Evolutionary conservation across 176 grass and related monocot genomes (phyloP), one percentile per base, ranked within the genome.

Genomic region (Avena insularis): DNA sequence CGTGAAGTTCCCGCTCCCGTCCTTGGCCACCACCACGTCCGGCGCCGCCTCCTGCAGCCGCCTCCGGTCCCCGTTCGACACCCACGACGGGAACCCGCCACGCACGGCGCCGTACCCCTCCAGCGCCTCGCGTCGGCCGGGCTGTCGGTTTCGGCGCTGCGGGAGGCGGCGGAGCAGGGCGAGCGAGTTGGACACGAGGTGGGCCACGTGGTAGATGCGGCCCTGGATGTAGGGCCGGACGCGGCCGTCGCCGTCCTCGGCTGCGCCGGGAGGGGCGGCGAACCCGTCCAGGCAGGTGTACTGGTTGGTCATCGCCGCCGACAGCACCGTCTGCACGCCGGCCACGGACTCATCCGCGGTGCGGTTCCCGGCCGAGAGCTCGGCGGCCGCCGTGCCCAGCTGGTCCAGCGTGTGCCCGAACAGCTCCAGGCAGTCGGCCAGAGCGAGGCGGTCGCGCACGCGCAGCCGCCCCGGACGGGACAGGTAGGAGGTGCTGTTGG

Each of bases 271-370:
- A 12, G 90, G 90, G 0, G 81, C 86, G 13, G 84, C 63, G 84
- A 95, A 95, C 15, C 93, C 96, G 3, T 95, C 92, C 19, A 98
- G 91, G 83, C 96, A 98, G 17, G 96, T 98, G 82, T 94, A 95
- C 90, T 95, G 96, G 88, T 98, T 98, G 0, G 96, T 98, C 73
- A 95, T 79, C 3, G 96, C 96, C 3, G 89, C 96, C 6, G 93
- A 95, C 12, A 98, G 91, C 84, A 92, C 93, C 40, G 93, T 95
- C 88, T 94, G 87, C 27, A 92, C 90, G 38, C 85, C 89, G 12
- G 71, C 74, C 7, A 94, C 21, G 4, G 91, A 89, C 64, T 77
- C 69, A 25, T 51, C 76, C 1, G 47, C 75, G 14, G n/a, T 71
- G 40, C 23, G 55, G 89, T 93, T 93, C 7, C 59, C 65, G 9